phyloP scores from a whole-genome alignment of 805 yeast species.

The Ogataea trehalophila region DNA sequence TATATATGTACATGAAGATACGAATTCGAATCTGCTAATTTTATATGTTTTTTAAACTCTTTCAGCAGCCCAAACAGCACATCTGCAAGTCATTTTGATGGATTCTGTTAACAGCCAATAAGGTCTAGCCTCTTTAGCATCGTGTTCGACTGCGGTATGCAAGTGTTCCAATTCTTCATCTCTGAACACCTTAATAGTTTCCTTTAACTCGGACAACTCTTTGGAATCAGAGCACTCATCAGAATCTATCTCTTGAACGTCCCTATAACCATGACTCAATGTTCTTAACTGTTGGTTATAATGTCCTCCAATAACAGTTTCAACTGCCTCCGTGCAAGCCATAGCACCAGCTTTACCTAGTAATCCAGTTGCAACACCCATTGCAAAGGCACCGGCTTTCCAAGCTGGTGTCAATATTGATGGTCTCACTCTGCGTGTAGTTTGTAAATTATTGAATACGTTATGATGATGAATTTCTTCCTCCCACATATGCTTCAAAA shows the following conservation, averaged over 20 bases:
- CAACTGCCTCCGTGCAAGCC: conserved; percentile 99
- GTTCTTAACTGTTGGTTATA: conserved; percentile 86
- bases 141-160: conserved; percentile 88
- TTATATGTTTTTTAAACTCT: conserved; percentile 42
- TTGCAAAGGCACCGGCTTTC: conserved; percentile 83
- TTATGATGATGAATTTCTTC: conserved; percentile 90
- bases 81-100: conserved; percentile 74
- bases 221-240: conserved; percentile 33
- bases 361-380: conserved; percentile 84
- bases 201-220: conserved; percentile 55
- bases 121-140: conserved; percentile 90
- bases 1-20: background rate
- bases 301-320: conserved; percentile 95
- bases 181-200: conserved; percentile 68
- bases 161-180: conserved; percentile 95
- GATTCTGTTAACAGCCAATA: conserved; percentile 84
- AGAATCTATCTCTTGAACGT: conserved; percentile 33
- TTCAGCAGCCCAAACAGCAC: conserved; percentile 92
- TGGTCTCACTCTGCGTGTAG: conserved; percentile 79
- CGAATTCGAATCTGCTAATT: background rate
- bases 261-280: conserved; percentile 60
- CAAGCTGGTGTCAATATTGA: conserved; percentile 88
- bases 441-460: conserved; percentile 77
- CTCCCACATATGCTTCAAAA: conserved; percentile 95
- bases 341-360: conserved; percentile 94